phyloP scores from a whole-genome alignment of 441 rosid genomes.

The Gossypium schwendimanii region DNA sequence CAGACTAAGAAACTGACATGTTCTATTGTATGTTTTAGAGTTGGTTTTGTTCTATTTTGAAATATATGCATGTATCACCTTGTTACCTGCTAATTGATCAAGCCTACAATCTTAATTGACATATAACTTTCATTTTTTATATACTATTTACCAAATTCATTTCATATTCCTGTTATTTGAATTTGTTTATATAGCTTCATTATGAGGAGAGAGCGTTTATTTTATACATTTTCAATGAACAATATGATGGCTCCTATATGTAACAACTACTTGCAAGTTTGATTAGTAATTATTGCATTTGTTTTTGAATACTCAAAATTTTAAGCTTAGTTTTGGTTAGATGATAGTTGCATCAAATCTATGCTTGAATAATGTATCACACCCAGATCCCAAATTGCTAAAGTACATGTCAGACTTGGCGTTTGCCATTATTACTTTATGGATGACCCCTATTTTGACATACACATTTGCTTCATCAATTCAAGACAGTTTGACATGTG shows the following conservation, averaged over 20 bases:
- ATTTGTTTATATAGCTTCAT: background rate
- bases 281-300: background rate
- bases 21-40: background rate
- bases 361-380: background rate
- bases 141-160: background rate
- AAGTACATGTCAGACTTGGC: background rate
- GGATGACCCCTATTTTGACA: background rate
- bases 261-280: background rate
- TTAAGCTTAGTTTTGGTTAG: background rate
- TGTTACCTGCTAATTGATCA: background rate
- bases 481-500: background rate
- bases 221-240: background rate
- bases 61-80: background rate
- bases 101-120: background rate
- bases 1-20: background rate
- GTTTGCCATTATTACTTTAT: background rate
- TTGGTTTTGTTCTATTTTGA: background rate
- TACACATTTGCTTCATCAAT: background rate
- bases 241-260: background rate
- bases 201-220: background rate
- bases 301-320: background rate
- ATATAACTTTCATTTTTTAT: background rate
- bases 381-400: background rate
- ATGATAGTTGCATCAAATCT: background rate
- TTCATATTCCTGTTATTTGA: background rate